phyloP scores from a whole-genome alignment of 1,284 basidiomycete species.

The Tylopilus orsonianus region DNA sequence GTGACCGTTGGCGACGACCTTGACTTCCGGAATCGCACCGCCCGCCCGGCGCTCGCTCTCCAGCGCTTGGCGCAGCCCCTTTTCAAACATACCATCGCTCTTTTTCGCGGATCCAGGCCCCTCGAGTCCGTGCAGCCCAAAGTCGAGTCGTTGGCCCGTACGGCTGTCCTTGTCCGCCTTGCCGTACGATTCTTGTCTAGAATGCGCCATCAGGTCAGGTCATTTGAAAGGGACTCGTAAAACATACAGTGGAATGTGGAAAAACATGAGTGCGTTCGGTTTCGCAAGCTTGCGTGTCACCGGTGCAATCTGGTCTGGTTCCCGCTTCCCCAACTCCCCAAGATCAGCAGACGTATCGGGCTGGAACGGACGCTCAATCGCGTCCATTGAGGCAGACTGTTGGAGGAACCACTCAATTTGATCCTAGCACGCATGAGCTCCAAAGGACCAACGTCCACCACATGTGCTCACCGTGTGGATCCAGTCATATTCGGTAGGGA shows the following conservation, averaged over 20 bases:
- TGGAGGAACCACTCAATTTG: constrained; percentile 90
- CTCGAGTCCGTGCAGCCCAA: constrained; percentile 66
- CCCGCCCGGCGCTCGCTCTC: constrained; percentile 61
- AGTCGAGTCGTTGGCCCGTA: constrained; percentile 60
- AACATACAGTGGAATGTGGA: constrained; percentile 90
- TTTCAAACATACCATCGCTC: constrained; percentile 79
- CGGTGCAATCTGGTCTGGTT: constrained; percentile 55
- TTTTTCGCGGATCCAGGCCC: constrained; percentile 62
- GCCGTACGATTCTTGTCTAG: constrained; percentile 60
- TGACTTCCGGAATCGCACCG: constrained; percentile 64
- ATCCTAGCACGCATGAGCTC: constrained; percentile 36
- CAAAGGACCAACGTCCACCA: not conserved
- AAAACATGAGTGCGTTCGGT: constrained; percentile 92
- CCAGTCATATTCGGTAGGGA: constrained; percentile 77
- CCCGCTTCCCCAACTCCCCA: constrained; percentile 59
- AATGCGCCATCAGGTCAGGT: not conserved
- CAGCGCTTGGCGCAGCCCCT: constrained; percentile 67
- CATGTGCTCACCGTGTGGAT: constrained; percentile 54
- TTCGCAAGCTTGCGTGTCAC: constrained; percentile 66
- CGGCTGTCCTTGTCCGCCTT: constrained; percentile 57
- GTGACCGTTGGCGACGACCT: constrained; percentile 85
- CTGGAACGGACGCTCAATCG: constrained; percentile 77
- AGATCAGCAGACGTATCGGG: constrained; percentile 75
- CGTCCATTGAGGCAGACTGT: constrained; percentile 68
- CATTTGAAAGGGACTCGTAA: constrained; percentile 20